These are phyloP conservation scores for Metschnikowia dekortorum DNA, from an alignment of 805 yeast genomes.

Conservation along the genomic window DNA sequence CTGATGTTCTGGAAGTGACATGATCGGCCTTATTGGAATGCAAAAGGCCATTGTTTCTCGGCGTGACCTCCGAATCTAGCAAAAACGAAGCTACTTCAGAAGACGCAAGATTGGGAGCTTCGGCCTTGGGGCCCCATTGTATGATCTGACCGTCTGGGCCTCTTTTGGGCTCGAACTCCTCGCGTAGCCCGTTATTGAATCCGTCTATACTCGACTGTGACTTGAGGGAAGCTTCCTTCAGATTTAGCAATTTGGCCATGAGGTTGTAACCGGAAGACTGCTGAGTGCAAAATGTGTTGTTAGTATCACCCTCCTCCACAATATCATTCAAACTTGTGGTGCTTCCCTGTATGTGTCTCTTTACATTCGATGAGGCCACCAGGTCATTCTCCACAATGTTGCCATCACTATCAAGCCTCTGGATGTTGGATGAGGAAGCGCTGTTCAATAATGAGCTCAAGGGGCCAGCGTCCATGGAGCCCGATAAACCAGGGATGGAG, in stretches of 20 bases:
- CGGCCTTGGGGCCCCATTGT: slow-evolving; percentile 4
- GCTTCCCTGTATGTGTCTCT: slow-evolving; percentile 12
- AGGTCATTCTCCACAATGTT: slow-evolving; percentile 28
- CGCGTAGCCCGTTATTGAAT: slow-evolving; percentile 12
- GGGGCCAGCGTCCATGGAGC: slow-evolving; percentile 24
- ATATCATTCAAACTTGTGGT: slow-evolving; percentile 11
- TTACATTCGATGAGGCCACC: slow-evolving; percentile 1
- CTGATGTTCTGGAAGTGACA: slow-evolving; percentile 8
- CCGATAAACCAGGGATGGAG: slow-evolving; percentile 15
- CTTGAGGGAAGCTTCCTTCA: slow-evolving; percentile 3
- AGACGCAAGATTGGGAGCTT: slow-evolving; percentile 23
- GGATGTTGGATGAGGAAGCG: slow-evolving; percentile 33
- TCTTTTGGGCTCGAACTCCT: slow-evolving; percentile 29
- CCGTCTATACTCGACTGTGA: slow-evolving; percentile 3
- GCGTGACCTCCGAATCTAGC: slow-evolving; percentile 5
- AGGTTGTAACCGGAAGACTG: slow-evolving; percentile 16
- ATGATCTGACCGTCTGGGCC: slow-evolving; percentile 23
- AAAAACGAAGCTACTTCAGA: slow-evolving; percentile 13
- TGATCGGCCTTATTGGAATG: neutral
- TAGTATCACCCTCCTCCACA: slow-evolving; percentile 12
- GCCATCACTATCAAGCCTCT: slow-evolving; percentile 43
- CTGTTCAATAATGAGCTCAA: slow-evolving; percentile 18
- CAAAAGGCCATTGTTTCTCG: slow-evolving; percentile 3
- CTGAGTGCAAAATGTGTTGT: slow-evolving; percentile 9
- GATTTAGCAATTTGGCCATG: slow-evolving; percentile 14